These are phyloP conservation scores for Candida dajiaensis DNA, from an alignment of 805 yeast species.

Conservation along the genomic window DNA sequence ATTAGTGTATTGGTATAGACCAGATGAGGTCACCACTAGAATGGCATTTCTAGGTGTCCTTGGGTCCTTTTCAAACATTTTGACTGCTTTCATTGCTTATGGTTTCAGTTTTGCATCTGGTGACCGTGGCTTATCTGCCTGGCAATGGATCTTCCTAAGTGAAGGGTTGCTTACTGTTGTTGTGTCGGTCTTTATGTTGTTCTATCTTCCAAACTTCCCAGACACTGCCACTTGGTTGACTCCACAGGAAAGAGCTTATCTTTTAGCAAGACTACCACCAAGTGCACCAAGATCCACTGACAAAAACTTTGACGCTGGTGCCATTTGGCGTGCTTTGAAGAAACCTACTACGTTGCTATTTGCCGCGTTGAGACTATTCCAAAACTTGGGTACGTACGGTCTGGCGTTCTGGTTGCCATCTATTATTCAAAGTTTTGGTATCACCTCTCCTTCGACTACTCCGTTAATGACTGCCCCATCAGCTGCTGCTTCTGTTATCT, in stretches of 20 bases:
- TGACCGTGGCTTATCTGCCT: conserved; percentile 10
- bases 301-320: background rate
- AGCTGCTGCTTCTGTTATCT: conserved; percentile 8
- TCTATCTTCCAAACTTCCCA: conserved; percentile 17
- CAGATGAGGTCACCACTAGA: conserved; percentile 20
- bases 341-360: conserved; percentile 8
- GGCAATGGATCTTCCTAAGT: conserved; percentile 19
- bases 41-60: conserved; percentile 21
- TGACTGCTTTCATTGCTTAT: conserved; percentile 23
- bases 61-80: conserved; percentile 21
- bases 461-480: conserved; percentile 17
- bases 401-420: conserved; percentile 13
- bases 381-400: conserved; percentile 14
- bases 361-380: conserved; percentile 9
- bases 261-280: conserved; percentile 6
- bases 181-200: conserved; percentile 6
- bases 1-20: conserved; percentile 21
- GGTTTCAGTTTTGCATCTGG: conserved; percentile 14
- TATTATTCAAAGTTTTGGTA: conserved; percentile 11
- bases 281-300: conserved; percentile 5
- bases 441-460: conserved; percentile 27
- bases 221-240: conserved; percentile 14
- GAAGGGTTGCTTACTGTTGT: conserved; percentile 16
- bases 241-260: conserved; percentile 9
- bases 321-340: conserved; percentile 1